A percentile compares a stretch with the other conserved stretches of the same genome.
Evolutionary conservation across 1,284 basidiomycete species (phyloP).

Genomic region (Earliella scabrosa): DNA sequence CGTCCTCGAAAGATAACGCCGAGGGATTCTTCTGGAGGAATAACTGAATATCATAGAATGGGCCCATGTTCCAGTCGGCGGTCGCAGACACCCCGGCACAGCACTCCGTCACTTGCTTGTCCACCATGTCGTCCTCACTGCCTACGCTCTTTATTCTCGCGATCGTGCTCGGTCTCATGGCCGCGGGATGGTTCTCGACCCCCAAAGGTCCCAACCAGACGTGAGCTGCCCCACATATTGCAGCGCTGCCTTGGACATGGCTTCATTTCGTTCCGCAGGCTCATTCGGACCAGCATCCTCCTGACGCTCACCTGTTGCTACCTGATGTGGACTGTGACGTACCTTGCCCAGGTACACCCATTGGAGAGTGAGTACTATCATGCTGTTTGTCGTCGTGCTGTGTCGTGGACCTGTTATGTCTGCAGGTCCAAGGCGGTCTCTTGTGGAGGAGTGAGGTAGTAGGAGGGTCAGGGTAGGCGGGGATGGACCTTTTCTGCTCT

Average conservation of each 20-base stretch:
- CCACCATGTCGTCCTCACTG: conserved; percentile 42
- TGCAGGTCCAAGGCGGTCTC: conserved; percentile 30
- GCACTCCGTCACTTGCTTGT: conserved; percentile 5
- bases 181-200: conserved; percentile 62
- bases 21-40: too few species aligned
- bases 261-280: conserved; percentile 48
- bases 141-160: conserved; percentile 48
- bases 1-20: too few species aligned
- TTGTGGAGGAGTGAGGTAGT: conserved; percentile 24
- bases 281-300: conserved; percentile 79
- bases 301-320: conserved; percentile 84
- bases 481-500: neutral
- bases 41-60: too few species aligned
- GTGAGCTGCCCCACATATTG: conserved; percentile 51
- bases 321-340: conserved; percentile 95
- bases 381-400: neutral
- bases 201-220: conserved; percentile 89
- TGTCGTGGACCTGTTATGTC: neutral
- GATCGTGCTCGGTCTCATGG: conserved; percentile 65
- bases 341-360: conserved; percentile 90
- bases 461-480: neutral
- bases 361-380: conserved; percentile 67
- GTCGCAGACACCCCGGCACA: neutral
- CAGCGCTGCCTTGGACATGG: neutral
- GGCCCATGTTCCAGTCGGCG: too few species aligned